Base-by-base conservation (phyloP, 352 stramenopile genomes). In the Pythium utonaiense region DNA sequence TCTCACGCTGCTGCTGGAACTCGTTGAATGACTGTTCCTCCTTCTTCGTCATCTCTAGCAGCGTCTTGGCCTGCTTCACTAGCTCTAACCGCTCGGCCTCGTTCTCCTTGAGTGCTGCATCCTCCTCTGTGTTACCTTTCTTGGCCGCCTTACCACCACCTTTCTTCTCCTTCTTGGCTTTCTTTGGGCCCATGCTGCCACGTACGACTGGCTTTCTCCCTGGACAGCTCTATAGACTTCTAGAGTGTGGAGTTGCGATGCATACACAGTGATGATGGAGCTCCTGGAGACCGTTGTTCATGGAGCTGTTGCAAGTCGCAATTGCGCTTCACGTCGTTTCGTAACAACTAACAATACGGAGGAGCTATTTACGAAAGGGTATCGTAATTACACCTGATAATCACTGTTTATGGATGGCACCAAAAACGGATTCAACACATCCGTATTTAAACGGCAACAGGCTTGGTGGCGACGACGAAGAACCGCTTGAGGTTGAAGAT, bases 1-100 rank as follows among this genome's bases (percentile, higher is more conserved):
- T 97, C 65, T 98, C 93, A 53, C 92, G 74, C 75, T 98, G 91
- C 72, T 98, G 93, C 74, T 98, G 93, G 60, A 98, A 98, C 67
- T 98, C 90, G 66, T 98, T 98, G 74, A 98, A 98, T 56, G 91
- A 67, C 53, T 91, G 81, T 65, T 98, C 89, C 60, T 98, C 93
- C 41, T 91, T 89, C 53, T 92, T 85, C 13, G 80, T 89, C 69
- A 91, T 84, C 24, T 92, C 80, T 14, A 86, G 67, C 42, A 93
- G 70, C 52, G 71, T 63, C 55, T 95, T 93, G 51, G 83, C 83
- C 54, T 90, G 78, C 63, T 88, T 87, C 27, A 89, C 77, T 16
- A 93, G 61, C 62, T 87, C 83, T 27, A 88, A 40, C 3, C 83
- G 78, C 62, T 93, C 83, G 16, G 73, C 73, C 56, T 93, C 83